These are phyloP conservation scores for Rhodotorula sp. DNA, from an alignment of 1,284 basidiomycete genomes.

Conservation along the genomic window DNA sequence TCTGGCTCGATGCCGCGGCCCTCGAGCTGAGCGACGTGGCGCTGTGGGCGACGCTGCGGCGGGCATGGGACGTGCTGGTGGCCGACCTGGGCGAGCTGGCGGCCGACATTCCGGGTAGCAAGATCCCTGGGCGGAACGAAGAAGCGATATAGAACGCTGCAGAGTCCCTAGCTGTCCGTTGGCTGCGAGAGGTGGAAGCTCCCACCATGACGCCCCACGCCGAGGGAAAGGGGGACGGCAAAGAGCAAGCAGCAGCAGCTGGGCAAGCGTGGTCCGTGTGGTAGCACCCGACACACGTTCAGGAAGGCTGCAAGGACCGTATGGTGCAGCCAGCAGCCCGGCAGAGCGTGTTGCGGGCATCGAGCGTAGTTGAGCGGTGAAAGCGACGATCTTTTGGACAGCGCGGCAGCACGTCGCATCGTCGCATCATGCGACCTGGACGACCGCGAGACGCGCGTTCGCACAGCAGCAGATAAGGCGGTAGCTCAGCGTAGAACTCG, in stretches of 20 bases:
- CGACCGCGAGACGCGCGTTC: too few species aligned
- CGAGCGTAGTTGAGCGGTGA: too few species aligned
- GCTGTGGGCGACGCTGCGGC: constrained; percentile 6
- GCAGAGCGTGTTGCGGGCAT: background rate
- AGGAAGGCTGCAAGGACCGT: background rate
- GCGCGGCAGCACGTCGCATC: too few species aligned
- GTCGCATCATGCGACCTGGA: too few species aligned
- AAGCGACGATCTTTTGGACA: too few species aligned
- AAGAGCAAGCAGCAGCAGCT: background rate
- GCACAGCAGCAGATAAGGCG: too few species aligned
- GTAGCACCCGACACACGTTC: background rate
- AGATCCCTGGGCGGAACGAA: background rate
- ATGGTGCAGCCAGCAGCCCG: too few species aligned
- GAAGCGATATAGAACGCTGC: background rate
- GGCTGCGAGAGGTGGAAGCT: background rate
- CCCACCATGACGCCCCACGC: too few species aligned
- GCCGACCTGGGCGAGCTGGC: background rate
- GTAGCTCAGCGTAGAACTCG: too few species aligned
- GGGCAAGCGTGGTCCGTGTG: background rate
- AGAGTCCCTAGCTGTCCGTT: too few species aligned
- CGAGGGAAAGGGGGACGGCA: background rate
- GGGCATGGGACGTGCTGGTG: background rate
- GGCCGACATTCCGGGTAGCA: background rate
- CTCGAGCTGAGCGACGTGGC: background rate
- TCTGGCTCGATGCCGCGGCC: constrained; percentile 3